Base-by-base conservation (phyloP, 768 basidiomycete genomes). In the Suillus decipiens region DNA sequence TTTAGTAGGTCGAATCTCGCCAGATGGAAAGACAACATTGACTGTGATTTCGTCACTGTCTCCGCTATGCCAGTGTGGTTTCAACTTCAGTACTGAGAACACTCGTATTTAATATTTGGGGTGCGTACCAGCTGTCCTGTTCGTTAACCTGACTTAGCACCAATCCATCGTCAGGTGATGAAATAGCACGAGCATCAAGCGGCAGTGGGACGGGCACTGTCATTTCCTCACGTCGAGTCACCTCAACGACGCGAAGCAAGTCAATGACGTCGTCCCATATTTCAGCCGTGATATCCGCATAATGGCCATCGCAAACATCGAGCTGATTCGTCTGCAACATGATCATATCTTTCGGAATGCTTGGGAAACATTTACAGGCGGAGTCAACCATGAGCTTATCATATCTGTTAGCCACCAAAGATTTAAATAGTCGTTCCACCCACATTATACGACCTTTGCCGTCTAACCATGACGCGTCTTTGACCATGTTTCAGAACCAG, bases 311-410 rank as follows among this genome's bases (percentile, higher is more conserved):
- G 17, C 59, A 56, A 15, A 61, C 15, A 61, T 51, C 47, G 8
- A 61, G 36, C 19, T n/a, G 9, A 31, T 61, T 34, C 3, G 59
- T 51, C 47, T 60, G 59, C 34, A 60, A 50, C 45, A 22, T 24
- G 9, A 60, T 31, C 6, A 2, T 14, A n/a, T 43, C 15, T 22
- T 33, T 50, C 33, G 47, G 47, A 37, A 60, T 60, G n/a, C 36
- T 22, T 24, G 47, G 59, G 42, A 60, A 60, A 24, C 22, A 10
- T 47, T 24, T 53, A 12, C 47, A 15, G 24, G 47, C 24, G 11
- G 14, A 7, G 31, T 48, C 47, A 24, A 47, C 12, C 47, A 48
- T 48, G 14, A 24, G 12, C 47, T 48, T 24, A 7, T 14, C 2
- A 48, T 14, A 48, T 24, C 47, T 14, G 24, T 48, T 5, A 48